Conservation (phyloP, 2,329 filamentous ascomycete species). For the Aphanoascus verrucosus region DNA sequence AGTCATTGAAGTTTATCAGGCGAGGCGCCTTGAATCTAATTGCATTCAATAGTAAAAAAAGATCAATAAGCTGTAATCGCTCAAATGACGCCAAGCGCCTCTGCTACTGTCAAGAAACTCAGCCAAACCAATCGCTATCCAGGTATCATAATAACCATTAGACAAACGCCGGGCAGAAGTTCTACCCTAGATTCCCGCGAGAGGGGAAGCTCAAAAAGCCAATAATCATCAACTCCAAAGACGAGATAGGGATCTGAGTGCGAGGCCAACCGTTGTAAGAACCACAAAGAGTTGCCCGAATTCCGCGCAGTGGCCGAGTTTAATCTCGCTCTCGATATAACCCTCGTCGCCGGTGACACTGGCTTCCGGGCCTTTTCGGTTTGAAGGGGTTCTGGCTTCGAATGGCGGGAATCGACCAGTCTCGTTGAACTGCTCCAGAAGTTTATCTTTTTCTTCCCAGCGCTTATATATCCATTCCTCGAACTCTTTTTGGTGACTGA, state of each 20-base stretch:
- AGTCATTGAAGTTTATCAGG: no score
- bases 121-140: not conserved
- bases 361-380: conserved; percentile 28
- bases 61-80: no score
- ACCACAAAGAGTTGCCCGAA: conserved; percentile 29
- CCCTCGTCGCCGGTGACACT: conserved; percentile 14
- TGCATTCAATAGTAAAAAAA: no score
- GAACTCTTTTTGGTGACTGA: conserved; percentile 63
- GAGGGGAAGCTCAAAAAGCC: not conserved
- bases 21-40: no score
- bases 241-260: not conserved
- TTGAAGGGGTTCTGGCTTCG: conserved; percentile 44
- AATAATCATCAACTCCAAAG: not conserved
- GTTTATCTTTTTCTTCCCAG: conserved; percentile 85
- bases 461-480: conserved; percentile 73
- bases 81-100: not conserved
- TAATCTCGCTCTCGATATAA: conserved; percentile 30
- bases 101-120: not conserved
- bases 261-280: conserved; percentile 19
- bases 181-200: not conserved
- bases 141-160: not conserved
- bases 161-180: not conserved
- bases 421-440: conserved; percentile 70
- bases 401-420: conserved; percentile 67
- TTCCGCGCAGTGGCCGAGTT: conserved; percentile 27